Evolutionary conservation across 345 rosid species (phyloP).

Genomic region (Moricandia arvensis): DNA sequence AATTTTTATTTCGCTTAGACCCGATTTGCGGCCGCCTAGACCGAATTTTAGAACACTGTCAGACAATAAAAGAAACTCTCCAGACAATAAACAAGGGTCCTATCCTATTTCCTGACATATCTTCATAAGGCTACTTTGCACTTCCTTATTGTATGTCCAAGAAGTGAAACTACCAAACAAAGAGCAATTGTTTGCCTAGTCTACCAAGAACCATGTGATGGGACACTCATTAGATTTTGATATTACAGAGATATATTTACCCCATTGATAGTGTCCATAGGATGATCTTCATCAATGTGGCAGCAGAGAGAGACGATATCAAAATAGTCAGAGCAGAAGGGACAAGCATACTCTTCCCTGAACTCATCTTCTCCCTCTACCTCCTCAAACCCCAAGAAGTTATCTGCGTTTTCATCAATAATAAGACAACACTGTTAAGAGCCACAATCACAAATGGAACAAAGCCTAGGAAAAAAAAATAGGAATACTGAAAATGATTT

Average conservation of each 20-base stretch:
- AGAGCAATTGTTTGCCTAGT: background rate
- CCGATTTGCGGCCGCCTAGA: background rate
- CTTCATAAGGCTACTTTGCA: background rate
- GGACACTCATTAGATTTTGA: background rate
- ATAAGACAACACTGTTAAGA: background rate
- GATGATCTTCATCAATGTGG: constrained; percentile 92
- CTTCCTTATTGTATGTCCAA: background rate
- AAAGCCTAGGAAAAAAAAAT: background rate
- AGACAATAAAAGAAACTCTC: background rate
- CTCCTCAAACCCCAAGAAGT: constrained; percentile 82
- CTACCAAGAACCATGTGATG: background rate
- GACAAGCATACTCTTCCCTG: constrained; percentile 93
- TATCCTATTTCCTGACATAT: background rate
- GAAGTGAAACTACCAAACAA: background rate
- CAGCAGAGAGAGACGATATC: constrained; percentile 89
- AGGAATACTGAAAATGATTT: constrained; percentile 23
- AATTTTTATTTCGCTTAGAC: background rate
- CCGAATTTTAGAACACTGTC: background rate
- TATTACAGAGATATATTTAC: constrained; percentile 17
- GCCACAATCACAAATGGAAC: background rate
- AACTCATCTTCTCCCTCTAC: constrained; percentile 83
- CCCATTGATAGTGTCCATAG: constrained; percentile 83
- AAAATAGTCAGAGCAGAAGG: constrained; percentile 84
- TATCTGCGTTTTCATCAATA: constrained; percentile 53
- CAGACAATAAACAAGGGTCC: background rate